phyloP scores from a whole-genome alignment of 176 grass and related monocot genomes.

The Zea mays region DNA sequence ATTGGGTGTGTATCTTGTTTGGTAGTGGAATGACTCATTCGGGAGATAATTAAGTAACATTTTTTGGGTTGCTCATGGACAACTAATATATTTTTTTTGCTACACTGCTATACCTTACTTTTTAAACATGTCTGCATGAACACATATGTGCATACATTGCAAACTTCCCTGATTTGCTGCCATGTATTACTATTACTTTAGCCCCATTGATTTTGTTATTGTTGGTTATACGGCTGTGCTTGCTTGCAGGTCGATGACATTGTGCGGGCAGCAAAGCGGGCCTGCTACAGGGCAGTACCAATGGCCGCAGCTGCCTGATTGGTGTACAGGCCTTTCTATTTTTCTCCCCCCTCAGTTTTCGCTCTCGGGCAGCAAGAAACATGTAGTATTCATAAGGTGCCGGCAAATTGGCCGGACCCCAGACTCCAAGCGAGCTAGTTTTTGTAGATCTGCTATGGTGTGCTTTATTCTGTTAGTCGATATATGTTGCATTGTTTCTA shows the following conservation, averaged over 20 bases:
- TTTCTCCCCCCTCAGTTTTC: neutral
- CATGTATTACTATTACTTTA: neutral
- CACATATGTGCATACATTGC: neutral
- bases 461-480: slow-evolving; percentile 17
- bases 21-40: slow-evolving; percentile 10
- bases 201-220: neutral
- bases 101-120: neutral
- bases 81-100: neutral
- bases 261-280: slow-evolving; percentile 80
- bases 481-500: slow-evolving; percentile 23
- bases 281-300: slow-evolving; percentile 74
- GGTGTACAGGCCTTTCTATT: neutral
- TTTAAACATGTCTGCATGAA: slow-evolving; percentile 6
- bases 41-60: neutral
- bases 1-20: slow-evolving; percentile 11
- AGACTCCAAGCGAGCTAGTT: slow-evolving; percentile 48
- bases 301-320: slow-evolving; percentile 77
- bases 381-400: slow-evolving; percentile 45
- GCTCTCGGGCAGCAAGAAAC: neutral
- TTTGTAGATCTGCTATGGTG: slow-evolving; percentile 36
- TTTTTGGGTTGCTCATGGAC: slow-evolving; percentile 6
- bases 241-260: slow-evolving; percentile 81
- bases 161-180: neutral
- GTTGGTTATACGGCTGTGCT: neutral
- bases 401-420: slow-evolving; percentile 42